These are phyloP conservation scores for Aspergillus pseudoglaucus DNA, from an alignment of 2,329 filamentous ascomycete species.

Conservation along the genomic window DNA sequence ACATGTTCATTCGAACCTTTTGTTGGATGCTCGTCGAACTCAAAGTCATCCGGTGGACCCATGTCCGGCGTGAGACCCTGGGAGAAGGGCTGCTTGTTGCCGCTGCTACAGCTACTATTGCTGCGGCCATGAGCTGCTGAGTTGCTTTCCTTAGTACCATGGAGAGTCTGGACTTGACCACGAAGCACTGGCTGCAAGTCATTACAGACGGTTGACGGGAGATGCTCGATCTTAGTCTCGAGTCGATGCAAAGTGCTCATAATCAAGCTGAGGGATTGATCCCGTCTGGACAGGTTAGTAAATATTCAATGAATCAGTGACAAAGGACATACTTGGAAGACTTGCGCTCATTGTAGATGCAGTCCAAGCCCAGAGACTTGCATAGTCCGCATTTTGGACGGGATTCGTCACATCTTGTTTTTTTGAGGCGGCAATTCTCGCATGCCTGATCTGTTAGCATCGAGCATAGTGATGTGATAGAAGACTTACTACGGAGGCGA, in stretches of 20 bases:
- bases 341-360: constrained; percentile 48
- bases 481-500: constrained; percentile 31
- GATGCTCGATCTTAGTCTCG: constrained; percentile 47
- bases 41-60: constrained; percentile 23
- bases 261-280: constrained; percentile 49
- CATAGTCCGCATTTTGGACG: constrained; percentile 48
- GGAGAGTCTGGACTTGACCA: constrained; percentile 15
- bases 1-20: constrained; percentile 28
- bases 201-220: constrained; percentile 30
- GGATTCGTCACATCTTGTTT: constrained; percentile 51
- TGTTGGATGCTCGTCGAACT: constrained; percentile 22
- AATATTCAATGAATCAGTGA: not conserved
- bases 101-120: constrained; percentile 6
- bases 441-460: constrained; percentile 38
- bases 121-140: constrained; percentile 8
- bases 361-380: constrained; percentile 43
- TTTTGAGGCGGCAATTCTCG: constrained; percentile 48
- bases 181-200: constrained; percentile 28
- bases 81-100: constrained; percentile 6
- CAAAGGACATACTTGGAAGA: constrained; percentile 41
- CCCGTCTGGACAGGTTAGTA: constrained; percentile 35
- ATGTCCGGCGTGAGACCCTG: constrained; percentile 23
- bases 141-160: constrained; percentile 9
- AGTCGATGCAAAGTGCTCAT: constrained; percentile 50
- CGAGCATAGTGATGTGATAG: not conserved